phyloP scores from a whole-genome alignment of 139 green algal genomes.

The Axilococcus clingmanii region DNA sequence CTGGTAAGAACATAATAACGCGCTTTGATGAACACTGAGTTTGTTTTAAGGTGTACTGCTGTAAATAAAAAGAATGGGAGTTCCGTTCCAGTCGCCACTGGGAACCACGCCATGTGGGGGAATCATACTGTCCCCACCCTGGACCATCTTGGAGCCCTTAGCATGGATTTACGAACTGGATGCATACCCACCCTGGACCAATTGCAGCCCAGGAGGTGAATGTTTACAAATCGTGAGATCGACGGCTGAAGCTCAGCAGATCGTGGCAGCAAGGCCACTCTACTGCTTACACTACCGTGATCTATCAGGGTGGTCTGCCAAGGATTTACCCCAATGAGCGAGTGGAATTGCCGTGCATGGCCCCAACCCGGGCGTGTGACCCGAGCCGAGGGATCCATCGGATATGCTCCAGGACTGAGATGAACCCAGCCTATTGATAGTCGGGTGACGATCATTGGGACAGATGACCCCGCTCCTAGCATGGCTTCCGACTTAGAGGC shows the following conservation, averaged over 20 bases:
- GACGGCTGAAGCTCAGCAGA: slow-evolving; percentile 54
- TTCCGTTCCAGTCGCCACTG: no score
- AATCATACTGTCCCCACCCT: no score
- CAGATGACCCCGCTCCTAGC: slow-evolving; percentile 52
- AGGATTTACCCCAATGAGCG: slow-evolving; percentile 70
- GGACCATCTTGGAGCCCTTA: no score
- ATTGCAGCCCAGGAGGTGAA: slow-evolving; percentile 1
- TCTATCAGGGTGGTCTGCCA: slow-evolving; percentile 77
- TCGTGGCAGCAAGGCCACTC: slow-evolving; percentile 79
- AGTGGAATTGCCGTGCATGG: slow-evolving; percentile 54
- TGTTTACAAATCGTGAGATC: slow-evolving; percentile 46
- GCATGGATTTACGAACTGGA: no score
- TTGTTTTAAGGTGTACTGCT: no score
- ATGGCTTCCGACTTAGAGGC: slow-evolving; percentile 72
- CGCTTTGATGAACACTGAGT: no score
- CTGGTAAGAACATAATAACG: no score
- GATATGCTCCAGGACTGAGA: slow-evolving; percentile 53
- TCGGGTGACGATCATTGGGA: slow-evolving; percentile 59
- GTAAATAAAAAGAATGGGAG: no score
- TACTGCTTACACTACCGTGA: slow-evolving; percentile 78
- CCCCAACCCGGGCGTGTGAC: slow-evolving; percentile 25
- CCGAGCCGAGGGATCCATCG: slow-evolving; percentile 32
- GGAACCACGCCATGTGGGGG: no score
- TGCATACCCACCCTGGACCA: slow-evolving; percentile 14
- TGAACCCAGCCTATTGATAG: slow-evolving; percentile 56